phyloP scores from a whole-genome alignment of 306 rosid genomes.

The Cucumis hystrix region DNA sequence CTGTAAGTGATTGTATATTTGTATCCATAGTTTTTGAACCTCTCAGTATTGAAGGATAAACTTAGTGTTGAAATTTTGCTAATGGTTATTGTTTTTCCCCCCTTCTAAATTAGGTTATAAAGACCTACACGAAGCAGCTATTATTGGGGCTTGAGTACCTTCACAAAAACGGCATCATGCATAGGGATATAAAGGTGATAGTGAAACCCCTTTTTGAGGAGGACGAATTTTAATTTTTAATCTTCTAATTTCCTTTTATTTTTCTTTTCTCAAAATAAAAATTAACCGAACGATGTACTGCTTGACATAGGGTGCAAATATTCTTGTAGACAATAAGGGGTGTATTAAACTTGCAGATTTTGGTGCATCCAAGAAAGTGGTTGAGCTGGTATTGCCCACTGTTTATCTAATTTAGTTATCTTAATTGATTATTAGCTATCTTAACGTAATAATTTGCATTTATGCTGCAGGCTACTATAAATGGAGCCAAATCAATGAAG shows the following conservation, averaged over 20 bases:
- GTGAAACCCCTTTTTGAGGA: constrained; percentile 4
- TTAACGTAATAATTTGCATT: constrained; percentile 8
- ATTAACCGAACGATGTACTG: constrained; percentile 8
- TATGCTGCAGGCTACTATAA: constrained; percentile 64
- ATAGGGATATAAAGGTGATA: constrained; percentile 80
- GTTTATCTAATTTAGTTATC: constrained; percentile 4
- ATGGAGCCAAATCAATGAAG: constrained; percentile 89
- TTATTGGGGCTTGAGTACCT: constrained; percentile 83
- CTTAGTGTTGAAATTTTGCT: background rate
- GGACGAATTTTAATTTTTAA: background rate
- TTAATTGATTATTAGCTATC: background rate
- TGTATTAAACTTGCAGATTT: constrained; percentile 95
- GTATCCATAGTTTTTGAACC: background rate
- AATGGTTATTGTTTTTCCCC: background rate
- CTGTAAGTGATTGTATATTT: constrained; percentile 40
- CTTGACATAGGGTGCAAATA: constrained; percentile 75
- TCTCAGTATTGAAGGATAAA: background rate
- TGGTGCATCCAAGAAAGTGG: constrained; percentile 94
- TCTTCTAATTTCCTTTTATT: background rate
- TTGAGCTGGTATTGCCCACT: constrained; percentile 57
- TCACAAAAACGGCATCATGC: constrained; percentile 79
- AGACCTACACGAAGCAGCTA: constrained; percentile 72
- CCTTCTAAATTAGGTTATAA: constrained; percentile 44
- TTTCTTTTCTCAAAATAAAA: constrained; percentile 1
- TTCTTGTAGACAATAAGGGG: constrained; percentile 92